phyloP scores from a whole-genome alignment of 2,329 filamentous ascomycete genomes.

The Shiraia bambusicola region DNA sequence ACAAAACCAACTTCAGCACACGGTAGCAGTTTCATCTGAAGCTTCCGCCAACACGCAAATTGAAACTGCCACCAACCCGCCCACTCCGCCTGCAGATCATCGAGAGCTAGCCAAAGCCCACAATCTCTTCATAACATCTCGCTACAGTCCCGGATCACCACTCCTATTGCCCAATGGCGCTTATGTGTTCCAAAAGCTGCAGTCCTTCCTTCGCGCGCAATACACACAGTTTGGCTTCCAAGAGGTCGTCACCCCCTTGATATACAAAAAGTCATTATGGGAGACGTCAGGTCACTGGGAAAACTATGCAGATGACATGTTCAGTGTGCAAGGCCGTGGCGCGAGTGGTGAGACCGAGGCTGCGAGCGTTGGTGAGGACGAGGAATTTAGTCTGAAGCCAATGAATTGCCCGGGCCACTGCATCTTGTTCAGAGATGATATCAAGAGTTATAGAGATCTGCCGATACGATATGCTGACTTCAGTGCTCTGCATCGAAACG shows the following conservation, averaged over 20 bases:
- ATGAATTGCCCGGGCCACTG: slow-evolving; percentile 95
- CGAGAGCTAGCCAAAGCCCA: slow-evolving; percentile 57
- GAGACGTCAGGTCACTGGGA: slow-evolving; percentile 82
- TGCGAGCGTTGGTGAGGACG: slow-evolving; percentile 58
- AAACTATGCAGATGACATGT: slow-evolving; percentile 92
- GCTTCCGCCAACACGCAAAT: slow-evolving; percentile 23
- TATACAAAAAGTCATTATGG: slow-evolving; percentile 89
- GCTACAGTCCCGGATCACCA: slow-evolving; percentile 81
- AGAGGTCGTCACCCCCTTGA: slow-evolving; percentile 85
- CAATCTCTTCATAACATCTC: slow-evolving; percentile 75
- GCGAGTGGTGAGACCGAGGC: slow-evolving; percentile 47
- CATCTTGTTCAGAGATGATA: slow-evolving; percentile 73
- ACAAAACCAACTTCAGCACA: slow-evolving; percentile 26
- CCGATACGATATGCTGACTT: slow-evolving; percentile 87
- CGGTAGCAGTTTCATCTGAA: slow-evolving; percentile 22
- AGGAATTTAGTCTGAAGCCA: slow-evolving; percentile 81
- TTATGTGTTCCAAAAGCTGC: slow-evolving; percentile 79
- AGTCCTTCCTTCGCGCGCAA: slow-evolving; percentile 78
- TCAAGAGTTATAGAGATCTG: slow-evolving; percentile 75
- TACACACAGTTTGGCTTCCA: slow-evolving; percentile 84
- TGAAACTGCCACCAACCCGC: slow-evolving; percentile 36
- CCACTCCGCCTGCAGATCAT: slow-evolving; percentile 51
- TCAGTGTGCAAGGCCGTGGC: slow-evolving; percentile 67
- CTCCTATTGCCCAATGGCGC: slow-evolving; percentile 82
- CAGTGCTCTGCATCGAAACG: slow-evolving; percentile 82